Percentiles rank a stretch among this genome's conserved stretches.
These are phyloP conservation scores for Clarireedia paspali DNA, from an alignment of 2,329 filamentous ascomycete genomes.

Conservation along the genomic window DNA sequence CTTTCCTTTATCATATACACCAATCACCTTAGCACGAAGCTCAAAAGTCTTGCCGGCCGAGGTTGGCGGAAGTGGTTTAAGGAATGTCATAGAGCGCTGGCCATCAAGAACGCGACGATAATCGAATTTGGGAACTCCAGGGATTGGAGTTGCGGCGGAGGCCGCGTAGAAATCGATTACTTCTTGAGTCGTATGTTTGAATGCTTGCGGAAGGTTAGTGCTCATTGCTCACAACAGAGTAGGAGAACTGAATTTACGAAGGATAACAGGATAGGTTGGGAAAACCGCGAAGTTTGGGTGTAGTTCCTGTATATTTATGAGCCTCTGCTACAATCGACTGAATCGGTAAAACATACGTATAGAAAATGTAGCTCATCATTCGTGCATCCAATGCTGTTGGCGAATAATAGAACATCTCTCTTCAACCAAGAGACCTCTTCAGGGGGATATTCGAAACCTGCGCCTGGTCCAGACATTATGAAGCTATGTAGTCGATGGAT, in stretches of 20 bases:
- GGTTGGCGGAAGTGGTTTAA: constrained; percentile 54
- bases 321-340: not conserved
- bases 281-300: constrained; percentile 83
- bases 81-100: constrained; percentile 55
- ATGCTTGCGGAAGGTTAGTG: constrained; percentile 36
- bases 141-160: constrained; percentile 46
- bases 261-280: constrained; percentile 49
- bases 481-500: constrained; percentile 8
- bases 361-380: constrained; percentile 86
- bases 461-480: constrained; percentile 36
- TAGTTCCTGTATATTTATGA: constrained; percentile 54
- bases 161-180: constrained; percentile 63
- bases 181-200: constrained; percentile 59
- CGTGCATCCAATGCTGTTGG: constrained; percentile 77
- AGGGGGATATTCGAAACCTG: constrained; percentile 72
- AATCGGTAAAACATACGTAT: constrained; percentile 51
- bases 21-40: constrained; percentile 54
- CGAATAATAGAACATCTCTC: constrained; percentile 83
- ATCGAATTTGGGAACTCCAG: constrained; percentile 60
- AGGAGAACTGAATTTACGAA: constrained; percentile 14
- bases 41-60: constrained; percentile 57
- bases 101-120: constrained; percentile 56
- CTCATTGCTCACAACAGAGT: not conserved
- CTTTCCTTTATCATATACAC: constrained; percentile 69
- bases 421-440: constrained; percentile 76